Conservation (phyloP, 1,284 basidiomycete genomes). For the Sanguinoderma infundibulare region DNA sequence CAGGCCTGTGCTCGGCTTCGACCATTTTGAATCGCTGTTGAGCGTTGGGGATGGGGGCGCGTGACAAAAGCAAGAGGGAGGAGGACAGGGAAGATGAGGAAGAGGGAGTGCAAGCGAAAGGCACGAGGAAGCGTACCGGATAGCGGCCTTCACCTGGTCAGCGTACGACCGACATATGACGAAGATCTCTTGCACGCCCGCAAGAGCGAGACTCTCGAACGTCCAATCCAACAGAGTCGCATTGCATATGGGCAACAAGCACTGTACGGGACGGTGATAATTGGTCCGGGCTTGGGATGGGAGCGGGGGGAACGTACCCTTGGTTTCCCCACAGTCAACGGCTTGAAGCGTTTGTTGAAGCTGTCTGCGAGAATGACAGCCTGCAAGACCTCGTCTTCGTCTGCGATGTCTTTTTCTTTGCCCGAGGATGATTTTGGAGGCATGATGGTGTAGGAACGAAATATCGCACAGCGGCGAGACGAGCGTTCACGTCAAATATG, state of each 20-base stretch:
- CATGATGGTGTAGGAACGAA: constrained; percentile 44
- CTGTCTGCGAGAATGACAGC: constrained; percentile 95
- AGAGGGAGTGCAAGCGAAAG: constrained; percentile 9
- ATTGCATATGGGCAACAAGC: constrained; percentile 93
- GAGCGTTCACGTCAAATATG: constrained; percentile 14
- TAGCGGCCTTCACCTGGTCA: constrained; percentile 80
- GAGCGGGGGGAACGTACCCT: constrained; percentile 54
- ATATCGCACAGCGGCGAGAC: constrained; percentile 5
- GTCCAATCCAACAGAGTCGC: constrained; percentile 95
- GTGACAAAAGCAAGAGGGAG: background rate
- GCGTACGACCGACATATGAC: constrained; percentile 91
- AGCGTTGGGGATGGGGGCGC: constrained; percentile 6
- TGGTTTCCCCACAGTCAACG: constrained; percentile 83
- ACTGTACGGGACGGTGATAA: constrained; percentile 51
- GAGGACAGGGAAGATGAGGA: background rate
- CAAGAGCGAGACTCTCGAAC: constrained; percentile 89
- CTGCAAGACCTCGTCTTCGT: constrained; percentile 84
- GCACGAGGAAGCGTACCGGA: constrained; percentile 58
- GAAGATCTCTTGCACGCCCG: constrained; percentile 95
- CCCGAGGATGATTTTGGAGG: constrained; percentile 60
- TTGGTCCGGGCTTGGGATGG: constrained; percentile 13
- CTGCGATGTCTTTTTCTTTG: constrained; percentile 63
- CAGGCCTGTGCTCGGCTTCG: constrained; percentile 73
- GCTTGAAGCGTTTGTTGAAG: constrained; percentile 92
- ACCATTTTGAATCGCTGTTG: constrained; percentile 79